Base-by-base conservation (phyloP, 306 rosid species). In the Begonia loranthoides region DNA sequence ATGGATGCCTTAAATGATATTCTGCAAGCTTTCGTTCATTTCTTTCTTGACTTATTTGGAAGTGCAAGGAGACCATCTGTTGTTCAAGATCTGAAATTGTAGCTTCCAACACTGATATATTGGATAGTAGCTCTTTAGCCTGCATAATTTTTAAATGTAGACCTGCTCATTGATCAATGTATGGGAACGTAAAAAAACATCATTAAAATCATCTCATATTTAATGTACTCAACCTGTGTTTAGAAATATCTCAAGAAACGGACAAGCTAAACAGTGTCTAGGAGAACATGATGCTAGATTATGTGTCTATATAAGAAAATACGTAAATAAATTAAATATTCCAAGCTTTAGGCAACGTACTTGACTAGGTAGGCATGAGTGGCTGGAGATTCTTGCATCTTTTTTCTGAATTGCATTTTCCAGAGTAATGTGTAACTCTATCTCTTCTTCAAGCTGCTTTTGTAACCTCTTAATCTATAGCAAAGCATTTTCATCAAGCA, bases 41-140 rank as follows among this genome's bases (percentile, higher is more conserved):
- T 72, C 82, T 79, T 69, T 82, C 93, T 70, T 82, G 93, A 56
- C 93, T 82, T 17, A 82, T 78, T 69, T 79, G 83, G 61, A 76
- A 82, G 66, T 79, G 87, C 71, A 79, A 79, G 71, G 87, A 72
- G 49, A 82, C 77, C 70, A 53, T 70, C 66, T 82, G 81, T 40
- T 68, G 72, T 69, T 82, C 83, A 10, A 76, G 87, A 51, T 69
- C 59, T 21, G 80, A 72, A 41, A 82, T 70, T 3, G 81, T 52
- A 60, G 49, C 69, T 70, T 82, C 93, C 60, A 76, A 63, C 10
- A 57, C 54, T 16, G 69, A 70, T 60, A 82, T 76, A 66, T 68
- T 65, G 22, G 75, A 63, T 13, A 82, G 55, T 63, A 82, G 87
- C 54, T 73, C 83, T 58, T 79, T 75, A 43, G 77, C 81, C 87